A percentile compares a stretch with the other conserved stretches of the same genome.
These are phyloP conservation scores for Nephromyces sp. DNA, from an alignment of 169 alveolate species.

Conservation along the genomic window DNA sequence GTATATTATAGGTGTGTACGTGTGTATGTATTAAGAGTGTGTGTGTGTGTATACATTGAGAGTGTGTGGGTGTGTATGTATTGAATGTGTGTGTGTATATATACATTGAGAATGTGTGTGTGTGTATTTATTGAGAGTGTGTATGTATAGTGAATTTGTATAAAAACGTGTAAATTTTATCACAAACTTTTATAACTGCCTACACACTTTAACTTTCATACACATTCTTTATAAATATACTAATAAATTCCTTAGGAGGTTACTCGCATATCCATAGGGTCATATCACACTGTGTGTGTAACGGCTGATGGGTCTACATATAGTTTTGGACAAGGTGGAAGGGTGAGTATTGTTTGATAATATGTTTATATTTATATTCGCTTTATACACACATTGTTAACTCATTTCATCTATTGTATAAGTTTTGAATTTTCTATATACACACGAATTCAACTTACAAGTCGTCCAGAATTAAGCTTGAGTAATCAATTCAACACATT, in stretches of 20 bases:
- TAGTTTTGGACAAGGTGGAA: slow-evolving; percentile 50
- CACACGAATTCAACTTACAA: too few species aligned
- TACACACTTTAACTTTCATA: neutral
- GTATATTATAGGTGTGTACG: neutral
- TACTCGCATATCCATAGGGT: slow-evolving; percentile 30
- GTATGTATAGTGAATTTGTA: neutral
- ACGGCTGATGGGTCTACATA: slow-evolving; percentile 35
- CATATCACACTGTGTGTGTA: slow-evolving; percentile 40
- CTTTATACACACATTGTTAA: too few species aligned
- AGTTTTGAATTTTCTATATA: too few species aligned
- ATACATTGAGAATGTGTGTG: neutral
- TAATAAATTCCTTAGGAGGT: neutral
- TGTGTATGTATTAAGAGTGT: neutral
- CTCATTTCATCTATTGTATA: too few species aligned
- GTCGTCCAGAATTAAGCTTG: too few species aligned
- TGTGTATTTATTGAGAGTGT: neutral
- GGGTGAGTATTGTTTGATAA: slow-evolving; percentile 34
- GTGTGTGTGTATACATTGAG: neutral
- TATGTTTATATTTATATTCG: too few species aligned
- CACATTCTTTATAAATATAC: neutral
- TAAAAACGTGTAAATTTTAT: neutral
- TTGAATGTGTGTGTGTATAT: neutral
- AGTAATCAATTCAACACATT: too few species aligned
- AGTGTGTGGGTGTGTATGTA: neutral
- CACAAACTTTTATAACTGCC: neutral